A percentile compares a stretch with the other conserved stretches of the same genome.
Conservation (phyloP, 2,329 filamentous ascomycete species). For the Fusarium gaditjirri region DNA sequence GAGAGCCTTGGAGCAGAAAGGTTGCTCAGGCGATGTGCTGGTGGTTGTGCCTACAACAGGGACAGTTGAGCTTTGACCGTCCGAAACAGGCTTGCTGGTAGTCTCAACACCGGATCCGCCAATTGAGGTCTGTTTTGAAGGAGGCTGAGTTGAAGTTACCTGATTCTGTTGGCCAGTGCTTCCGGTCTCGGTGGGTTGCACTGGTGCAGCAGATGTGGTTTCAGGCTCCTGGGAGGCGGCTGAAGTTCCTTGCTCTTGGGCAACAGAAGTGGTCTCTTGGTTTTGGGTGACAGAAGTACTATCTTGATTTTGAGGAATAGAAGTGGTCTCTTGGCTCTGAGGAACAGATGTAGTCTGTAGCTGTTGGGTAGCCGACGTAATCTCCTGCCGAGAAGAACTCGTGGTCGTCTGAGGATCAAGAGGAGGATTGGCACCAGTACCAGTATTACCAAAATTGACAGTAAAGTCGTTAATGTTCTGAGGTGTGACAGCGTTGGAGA, state of each 20-base stretch:
- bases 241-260: not conserved
- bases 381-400: not conserved
- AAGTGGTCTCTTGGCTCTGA: not conserved
- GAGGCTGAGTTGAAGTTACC: not conserved
- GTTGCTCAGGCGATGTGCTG: not conserved
- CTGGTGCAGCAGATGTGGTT: not conserved
- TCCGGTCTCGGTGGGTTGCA: not conserved
- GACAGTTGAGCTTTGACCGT: not conserved
- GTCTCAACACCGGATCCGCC: not conserved
- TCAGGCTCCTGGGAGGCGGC: not conserved
- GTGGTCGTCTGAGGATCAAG: not conserved
- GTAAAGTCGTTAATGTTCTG: not conserved
- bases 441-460: constrained; percentile 2
- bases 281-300: too few relatives aligned
- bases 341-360: not conserved
- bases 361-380: not conserved
- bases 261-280: not conserved
- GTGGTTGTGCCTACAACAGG: not conserved
- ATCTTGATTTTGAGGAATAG: not conserved
- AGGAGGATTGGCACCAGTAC: constrained; percentile 7
- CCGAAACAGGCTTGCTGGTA: not conserved
- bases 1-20: constrained; percentile 8
- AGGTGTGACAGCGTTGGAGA: constrained; percentile 1
- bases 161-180: not conserved
- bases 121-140: not conserved